Percentiles rank a stretch among this genome's conserved stretches.
Evolutionary conservation across 306 rosid species (phyloP).

Genomic region (Prunus padus): DNA sequence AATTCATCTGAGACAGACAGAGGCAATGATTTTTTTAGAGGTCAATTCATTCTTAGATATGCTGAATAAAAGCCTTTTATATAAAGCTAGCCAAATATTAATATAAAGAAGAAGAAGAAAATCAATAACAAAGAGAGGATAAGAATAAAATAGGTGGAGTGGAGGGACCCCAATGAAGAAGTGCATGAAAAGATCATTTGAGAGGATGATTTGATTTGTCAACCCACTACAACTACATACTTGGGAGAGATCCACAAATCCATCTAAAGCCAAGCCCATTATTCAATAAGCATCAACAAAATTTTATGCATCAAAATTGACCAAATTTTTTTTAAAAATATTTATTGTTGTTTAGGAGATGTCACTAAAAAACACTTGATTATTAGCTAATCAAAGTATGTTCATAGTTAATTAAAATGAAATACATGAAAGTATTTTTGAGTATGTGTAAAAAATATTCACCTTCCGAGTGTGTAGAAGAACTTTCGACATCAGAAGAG

Average conservation of each 20-base stretch:
- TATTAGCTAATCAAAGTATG: no score
- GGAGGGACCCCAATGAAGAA: constrained; percentile 6
- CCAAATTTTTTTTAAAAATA: no score
- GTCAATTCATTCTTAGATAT: background rate
- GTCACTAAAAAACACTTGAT: no score
- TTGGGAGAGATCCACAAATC: background rate
- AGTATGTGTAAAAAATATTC: no score
- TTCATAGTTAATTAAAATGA: no score
- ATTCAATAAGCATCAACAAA: background rate
- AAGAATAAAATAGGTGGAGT: constrained; percentile 28
- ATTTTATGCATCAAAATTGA: no score
- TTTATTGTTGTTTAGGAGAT: no score
- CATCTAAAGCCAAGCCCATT: background rate
- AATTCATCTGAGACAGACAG: background rate
- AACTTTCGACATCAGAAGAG: no score
- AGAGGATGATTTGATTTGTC: constrained; percentile 6
- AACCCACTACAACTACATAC: constrained; percentile 17
- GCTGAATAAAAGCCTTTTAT: background rate
- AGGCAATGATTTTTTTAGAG: background rate
- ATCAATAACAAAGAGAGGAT: background rate
- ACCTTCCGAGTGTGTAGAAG: no score
- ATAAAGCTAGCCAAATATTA: background rate
- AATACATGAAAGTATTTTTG: no score
- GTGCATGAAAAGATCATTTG: background rate
- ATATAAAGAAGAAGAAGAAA: background rate